Base-by-base conservation (phyloP, 2,329 filamentous ascomycete species). In the Stromatinia cepivora region DNA sequence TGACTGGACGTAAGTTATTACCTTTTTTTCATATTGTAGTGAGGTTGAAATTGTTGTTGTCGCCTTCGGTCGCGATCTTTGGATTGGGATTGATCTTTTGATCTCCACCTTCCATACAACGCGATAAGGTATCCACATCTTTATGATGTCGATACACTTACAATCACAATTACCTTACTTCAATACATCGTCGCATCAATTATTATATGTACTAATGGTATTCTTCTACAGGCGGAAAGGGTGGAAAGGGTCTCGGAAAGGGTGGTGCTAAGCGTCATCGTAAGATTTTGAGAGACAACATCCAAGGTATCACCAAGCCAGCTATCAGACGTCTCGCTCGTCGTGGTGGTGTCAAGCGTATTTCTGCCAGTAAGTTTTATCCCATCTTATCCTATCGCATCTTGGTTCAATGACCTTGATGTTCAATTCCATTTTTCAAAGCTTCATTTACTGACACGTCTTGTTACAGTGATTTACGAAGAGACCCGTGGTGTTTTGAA, bases 311-410 rank as follows among this genome's bases (percentile, higher is more conserved):
- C 81, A 97, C 94, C 81, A 97, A 97, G 92, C 94, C 94, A 79
- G 94, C 94, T 79, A 97, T 97, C 84, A 91, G 94, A 80, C 94
- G 94, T 96, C 93, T 97, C 82, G 94, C 94, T 76, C 94, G 94
- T 85, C 93, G 94, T 95, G 94, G 94, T 84, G 94, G 94, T 94
- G 94, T 97, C 88, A 97, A 97, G 92, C 94, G 94, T 97, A 97
- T 97, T 80, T 97, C 93, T 80, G 94, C 94, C 82, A 96, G 90
- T 92, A 88, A 82, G 73, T 74, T 65, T 52, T 20, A 65, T 70
- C 59, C 68, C 56, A 36, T 80, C 88, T 88, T 78, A 87, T 87
- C 59, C 82, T 88, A 73, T 89, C 88, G 84, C 82, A 87, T 79
- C 87, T 89, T 81, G 86, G 87, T 78, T 85, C 73, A 90, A 87